phyloP scores from a whole-genome alignment of 2,329 filamentous ascomycete species.

The Ophiostoma australiae region DNA sequence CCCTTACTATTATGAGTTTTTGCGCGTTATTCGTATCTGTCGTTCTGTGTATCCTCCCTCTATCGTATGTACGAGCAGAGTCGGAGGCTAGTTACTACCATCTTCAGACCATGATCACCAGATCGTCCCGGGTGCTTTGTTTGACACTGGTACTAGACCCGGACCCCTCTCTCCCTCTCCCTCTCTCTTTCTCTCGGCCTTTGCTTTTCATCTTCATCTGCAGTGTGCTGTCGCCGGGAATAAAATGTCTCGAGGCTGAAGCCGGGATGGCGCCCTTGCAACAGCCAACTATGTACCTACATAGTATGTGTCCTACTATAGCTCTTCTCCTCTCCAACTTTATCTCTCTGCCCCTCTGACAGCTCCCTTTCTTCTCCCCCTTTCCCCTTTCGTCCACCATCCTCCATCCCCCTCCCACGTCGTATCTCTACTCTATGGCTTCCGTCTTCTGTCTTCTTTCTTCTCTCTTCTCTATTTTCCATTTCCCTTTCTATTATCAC shows the following conservation, averaged over 20 bases:
- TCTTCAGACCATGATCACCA: not conserved
- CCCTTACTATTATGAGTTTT: too few relatives aligned
- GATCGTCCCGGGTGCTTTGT: not conserved
- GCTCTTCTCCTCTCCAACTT: not conserved
- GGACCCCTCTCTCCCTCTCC: not conserved
- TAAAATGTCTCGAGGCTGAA: slow-evolving; percentile 7
- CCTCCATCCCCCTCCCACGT: not conserved
- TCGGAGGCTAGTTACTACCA: not conserved
- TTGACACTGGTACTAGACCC: not conserved
- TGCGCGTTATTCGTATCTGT: not conserved
- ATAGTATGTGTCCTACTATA: too few relatives aligned
- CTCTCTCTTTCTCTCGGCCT: not conserved
- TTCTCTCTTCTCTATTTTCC: not conserved
- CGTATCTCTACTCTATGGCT: not conserved
- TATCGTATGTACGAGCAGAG: not conserved
- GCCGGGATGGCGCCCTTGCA: not conserved
- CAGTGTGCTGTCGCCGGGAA: not conserved
- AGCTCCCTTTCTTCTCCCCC: not conserved
- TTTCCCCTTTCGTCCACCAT: not conserved
- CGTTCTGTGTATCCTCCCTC: too few relatives aligned
- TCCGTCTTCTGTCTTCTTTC: too few relatives aligned
- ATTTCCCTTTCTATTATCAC: not conserved
- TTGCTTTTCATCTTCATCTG: not conserved
- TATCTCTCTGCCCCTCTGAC: too few relatives aligned
- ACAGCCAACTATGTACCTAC: not conserved